Conservation (phyloP, 257 asterid species). For the Solanum tarapatanum region DNA sequence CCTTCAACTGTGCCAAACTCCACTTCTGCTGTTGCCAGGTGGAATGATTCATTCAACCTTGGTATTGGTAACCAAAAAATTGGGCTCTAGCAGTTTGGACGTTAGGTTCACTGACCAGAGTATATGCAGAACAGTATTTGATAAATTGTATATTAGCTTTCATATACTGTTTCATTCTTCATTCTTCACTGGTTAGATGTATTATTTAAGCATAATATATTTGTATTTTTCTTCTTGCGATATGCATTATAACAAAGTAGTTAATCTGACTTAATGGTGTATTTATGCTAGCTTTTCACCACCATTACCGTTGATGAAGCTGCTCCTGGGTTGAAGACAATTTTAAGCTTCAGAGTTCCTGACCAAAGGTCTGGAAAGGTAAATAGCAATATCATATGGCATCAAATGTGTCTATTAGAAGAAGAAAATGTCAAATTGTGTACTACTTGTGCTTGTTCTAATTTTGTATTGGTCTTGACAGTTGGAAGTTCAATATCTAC, state of each 20-base stretch:
- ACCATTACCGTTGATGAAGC: conserved; percentile 44
- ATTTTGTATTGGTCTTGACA: conserved; percentile 8
- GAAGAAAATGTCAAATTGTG: background rate
- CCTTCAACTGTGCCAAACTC: background rate
- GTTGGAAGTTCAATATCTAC: conserved; percentile 51
- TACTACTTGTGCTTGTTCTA: background rate
- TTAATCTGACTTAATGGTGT: background rate
- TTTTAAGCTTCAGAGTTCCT: conserved; percentile 40
- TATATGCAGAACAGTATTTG: background rate
- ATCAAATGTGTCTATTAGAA: background rate
- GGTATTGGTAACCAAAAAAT: background rate
- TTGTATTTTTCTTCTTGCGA: background rate
- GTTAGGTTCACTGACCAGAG: background rate
- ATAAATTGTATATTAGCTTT: background rate
- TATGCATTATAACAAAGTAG: background rate
- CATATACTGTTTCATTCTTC: background rate
- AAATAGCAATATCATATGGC: background rate
- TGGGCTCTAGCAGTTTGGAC: background rate
- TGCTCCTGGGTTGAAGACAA: conserved; percentile 49
- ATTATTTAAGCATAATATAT: background rate
- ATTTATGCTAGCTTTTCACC: conserved; percentile 29
- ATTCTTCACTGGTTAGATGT: background rate
- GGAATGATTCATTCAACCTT: background rate
- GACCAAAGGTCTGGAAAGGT: conserved; percentile 69
- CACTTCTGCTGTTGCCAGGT: background rate